Base-by-base conservation (phyloP, 805 yeast species). In the Danielia oregonensis region DNA sequence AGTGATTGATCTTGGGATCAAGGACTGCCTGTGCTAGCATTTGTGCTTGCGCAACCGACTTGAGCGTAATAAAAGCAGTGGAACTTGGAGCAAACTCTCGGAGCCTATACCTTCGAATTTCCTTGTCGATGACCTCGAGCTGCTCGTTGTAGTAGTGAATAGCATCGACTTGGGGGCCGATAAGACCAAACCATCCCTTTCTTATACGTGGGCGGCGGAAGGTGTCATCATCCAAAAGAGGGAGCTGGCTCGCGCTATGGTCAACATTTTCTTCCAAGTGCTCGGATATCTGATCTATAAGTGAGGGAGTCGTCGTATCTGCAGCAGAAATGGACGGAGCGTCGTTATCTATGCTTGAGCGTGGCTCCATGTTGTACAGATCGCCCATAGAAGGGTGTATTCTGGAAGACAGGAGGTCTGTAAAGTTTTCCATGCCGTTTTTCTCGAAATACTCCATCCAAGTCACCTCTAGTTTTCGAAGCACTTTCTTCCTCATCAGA, bases 21-120 rank as follows among this genome's bases (percentile, higher is more conserved):
- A 93, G 58, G 0, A 91, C 89, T 0, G 97, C 93, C 57, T 93
- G 98, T 0, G 97, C 96, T 18, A 93, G 82, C 86, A 88, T 82
- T 57, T 91, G 98, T 2, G 97, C 97, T 46, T 88, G 81, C 0
- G 96, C 95, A 3, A 88, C 97, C 0, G 93, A 76, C 44, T 86
- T 91, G 96, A 91, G 85, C 0, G 97, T 93, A 6, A 91, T 78
- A 59, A 91, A 91, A 0, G 97, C 97, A 0, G 91, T 82, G 18
- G 94, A 87, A 0, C 95, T 86, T 0, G 96, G 82, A 0, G 86
- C 78, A 51, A 79, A 86, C 43, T 82, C 83, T 33, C 79, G 70
- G 19, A 62, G 65, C 35, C 96, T 71, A 2, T 91, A 85, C 17
- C 68, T 63, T 5, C 54, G 29, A 30, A 91, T 88, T 47, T 81